These are phyloP conservation scores for Colletotrichum liriopes DNA, from an alignment of 2,329 filamentous ascomycete species.

Conservation along the genomic window DNA sequence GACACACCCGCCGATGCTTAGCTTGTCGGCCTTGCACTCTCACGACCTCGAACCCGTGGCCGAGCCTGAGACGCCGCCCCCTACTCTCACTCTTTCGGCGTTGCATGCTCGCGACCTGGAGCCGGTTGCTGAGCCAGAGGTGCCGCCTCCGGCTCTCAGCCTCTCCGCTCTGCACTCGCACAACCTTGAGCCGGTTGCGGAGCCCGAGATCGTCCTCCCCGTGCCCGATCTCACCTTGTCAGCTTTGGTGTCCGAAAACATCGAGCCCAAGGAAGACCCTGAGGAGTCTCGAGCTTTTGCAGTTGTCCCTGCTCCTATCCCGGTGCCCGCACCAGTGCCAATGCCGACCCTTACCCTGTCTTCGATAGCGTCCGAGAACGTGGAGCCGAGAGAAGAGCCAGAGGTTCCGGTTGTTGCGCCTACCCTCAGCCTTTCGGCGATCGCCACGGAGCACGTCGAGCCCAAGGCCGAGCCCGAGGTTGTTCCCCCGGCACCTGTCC, in stretches of 20 bases:
- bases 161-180: conserved; percentile 47
- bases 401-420: conserved; percentile 43
- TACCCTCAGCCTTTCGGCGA: conserved; percentile 51
- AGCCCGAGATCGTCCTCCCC: conserved; percentile 50
- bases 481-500: conserved; percentile 40
- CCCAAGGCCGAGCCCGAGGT: conserved; percentile 50
- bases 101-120: conserved; percentile 48
- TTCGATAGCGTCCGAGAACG: conserved; percentile 50
- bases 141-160: conserved; percentile 38
- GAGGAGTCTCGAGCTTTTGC: conserved; percentile 41
- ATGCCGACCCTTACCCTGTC: conserved; percentile 51
- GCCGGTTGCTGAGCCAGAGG: conserved; percentile 46
- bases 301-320: conserved; percentile 41
- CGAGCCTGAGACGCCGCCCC: conserved; percentile 43
- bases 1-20: conserved; percentile 21
- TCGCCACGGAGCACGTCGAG: conserved; percentile 55
- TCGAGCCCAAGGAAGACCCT: conserved; percentile 54
- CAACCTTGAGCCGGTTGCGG: conserved; percentile 48
- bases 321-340: conserved; percentile 39
- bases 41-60: conserved; percentile 49
- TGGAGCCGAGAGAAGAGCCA: conserved; percentile 53
- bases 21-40: conserved; percentile 46
- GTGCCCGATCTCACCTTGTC: conserved; percentile 50
- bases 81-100: conserved; percentile 54
- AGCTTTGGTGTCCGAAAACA: conserved; percentile 49